These are phyloP conservation scores for Pelargonium myrrhifolium DNA, from an alignment of 441 rosid species.

Conservation along the genomic window DNA sequence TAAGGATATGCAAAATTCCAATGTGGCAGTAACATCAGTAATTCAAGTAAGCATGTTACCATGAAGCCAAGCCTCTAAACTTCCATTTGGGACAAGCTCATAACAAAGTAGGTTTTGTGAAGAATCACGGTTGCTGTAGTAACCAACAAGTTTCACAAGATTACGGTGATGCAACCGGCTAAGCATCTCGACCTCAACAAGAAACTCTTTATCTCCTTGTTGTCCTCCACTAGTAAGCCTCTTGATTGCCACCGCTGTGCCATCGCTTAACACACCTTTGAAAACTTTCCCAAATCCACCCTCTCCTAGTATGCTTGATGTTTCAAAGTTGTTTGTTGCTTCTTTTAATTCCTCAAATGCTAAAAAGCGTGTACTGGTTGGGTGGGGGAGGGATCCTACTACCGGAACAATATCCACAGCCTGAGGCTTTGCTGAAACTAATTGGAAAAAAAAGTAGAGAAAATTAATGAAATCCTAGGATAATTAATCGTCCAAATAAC, in stretches of 20 bases:
- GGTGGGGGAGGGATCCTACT: constrained; percentile 66
- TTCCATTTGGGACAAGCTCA: constrained; percentile 92
- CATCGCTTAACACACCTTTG: constrained; percentile 73
- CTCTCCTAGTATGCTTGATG: constrained; percentile 71
- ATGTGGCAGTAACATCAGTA: constrained; percentile 6
- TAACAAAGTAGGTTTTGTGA: constrained; percentile 82
- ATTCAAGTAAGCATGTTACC: constrained; percentile 39
- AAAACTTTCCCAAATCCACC: constrained; percentile 92
- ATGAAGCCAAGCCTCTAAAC: constrained; percentile 90
- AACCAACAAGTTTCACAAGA: constrained; percentile 83
- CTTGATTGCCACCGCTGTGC: constrained; percentile 80
- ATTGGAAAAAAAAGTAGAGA: not conserved
- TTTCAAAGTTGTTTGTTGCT: constrained; percentile 69
- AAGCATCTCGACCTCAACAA: constrained; percentile 96
- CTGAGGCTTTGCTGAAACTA: constrained; percentile 54
- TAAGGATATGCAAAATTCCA: not conserved
- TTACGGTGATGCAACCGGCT: constrained; percentile 97
- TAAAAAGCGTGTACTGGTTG: constrained; percentile 73
- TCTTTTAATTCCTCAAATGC: constrained; percentile 85
- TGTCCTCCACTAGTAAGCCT: constrained; percentile 86
- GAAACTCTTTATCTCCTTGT: constrained; percentile 82
- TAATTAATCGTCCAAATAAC: constrained; percentile 4
- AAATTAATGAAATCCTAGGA: constrained; percentile 6
- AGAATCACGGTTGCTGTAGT: constrained; percentile 71
- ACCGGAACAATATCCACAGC: constrained; percentile 36